Evolutionary conservation across 257 asterid species (phyloP).

Genomic region (Scutellaria barbata): DNA sequence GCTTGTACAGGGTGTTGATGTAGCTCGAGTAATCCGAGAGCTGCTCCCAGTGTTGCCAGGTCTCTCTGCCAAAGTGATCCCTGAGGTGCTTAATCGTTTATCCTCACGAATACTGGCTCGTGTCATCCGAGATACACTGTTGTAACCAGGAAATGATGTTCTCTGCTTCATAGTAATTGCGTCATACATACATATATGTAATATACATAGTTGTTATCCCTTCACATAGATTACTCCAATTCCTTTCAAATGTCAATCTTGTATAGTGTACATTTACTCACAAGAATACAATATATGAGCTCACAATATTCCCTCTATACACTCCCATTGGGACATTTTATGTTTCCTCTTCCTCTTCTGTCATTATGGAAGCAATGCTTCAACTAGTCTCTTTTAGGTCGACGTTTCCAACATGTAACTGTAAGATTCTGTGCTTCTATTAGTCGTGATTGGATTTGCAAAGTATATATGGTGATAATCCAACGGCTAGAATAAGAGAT

Average conservation of each 20-base stretch:
- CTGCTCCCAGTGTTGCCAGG: slow-evolving; percentile 95
- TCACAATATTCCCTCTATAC: slow-evolving; percentile 9
- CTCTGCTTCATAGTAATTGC: slow-evolving; percentile 31
- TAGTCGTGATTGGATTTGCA: background rate
- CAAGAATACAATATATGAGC: slow-evolving; percentile 34
- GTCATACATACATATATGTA: slow-evolving; percentile 17
- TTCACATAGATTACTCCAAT: slow-evolving; percentile 17
- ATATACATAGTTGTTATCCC: slow-evolving; percentile 4
- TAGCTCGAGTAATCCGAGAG: slow-evolving; percentile 74
- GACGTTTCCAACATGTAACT: too few relatives aligned
- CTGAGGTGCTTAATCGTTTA: slow-evolving; percentile 79
- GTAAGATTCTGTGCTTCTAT: too few relatives aligned
- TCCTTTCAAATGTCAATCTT: slow-evolving; percentile 28
- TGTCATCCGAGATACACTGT: slow-evolving; percentile 62
- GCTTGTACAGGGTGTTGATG: slow-evolving; percentile 62
- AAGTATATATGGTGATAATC: background rate
- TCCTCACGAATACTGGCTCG: slow-evolving; percentile 85
- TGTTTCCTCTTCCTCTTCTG: background rate
- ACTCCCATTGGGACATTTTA: too few relatives aligned
- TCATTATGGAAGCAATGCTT: background rate
- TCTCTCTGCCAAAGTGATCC: slow-evolving; percentile 78
- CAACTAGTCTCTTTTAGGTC: too few relatives aligned
- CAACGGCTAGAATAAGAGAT: background rate
- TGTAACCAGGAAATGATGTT: slow-evolving; percentile 40
- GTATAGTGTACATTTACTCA: slow-evolving; percentile 40